phyloP scores from a whole-genome alignment of 306 rosid species.

The Senna siamea region DNA sequence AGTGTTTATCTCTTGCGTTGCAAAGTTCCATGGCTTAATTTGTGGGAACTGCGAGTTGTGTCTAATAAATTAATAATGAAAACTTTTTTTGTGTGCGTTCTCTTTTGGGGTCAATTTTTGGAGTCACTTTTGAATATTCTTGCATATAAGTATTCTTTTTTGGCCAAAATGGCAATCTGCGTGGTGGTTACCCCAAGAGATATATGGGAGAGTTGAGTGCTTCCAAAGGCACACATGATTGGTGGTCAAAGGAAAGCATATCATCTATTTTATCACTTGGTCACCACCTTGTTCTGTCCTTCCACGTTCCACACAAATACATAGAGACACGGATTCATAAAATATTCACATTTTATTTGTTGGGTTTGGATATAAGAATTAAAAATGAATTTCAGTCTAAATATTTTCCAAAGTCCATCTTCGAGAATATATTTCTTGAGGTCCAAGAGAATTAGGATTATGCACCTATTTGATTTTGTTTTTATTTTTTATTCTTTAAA shows the following conservation, averaged over 20 bases:
- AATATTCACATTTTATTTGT: too few species aligned
- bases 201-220: neutral
- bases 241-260: constrained; percentile 38
- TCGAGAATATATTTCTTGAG: too few species aligned
- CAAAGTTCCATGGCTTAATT: constrained; percentile 42
- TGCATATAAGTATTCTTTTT: constrained; percentile 25
- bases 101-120: constrained; percentile 42
- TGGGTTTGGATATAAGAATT: too few species aligned
- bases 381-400: too few species aligned
- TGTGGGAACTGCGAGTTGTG: constrained; percentile 43
- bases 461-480: too few species aligned
- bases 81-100: neutral
- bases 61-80: neutral
- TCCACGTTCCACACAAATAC: neutral
- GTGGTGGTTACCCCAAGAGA: constrained; percentile 20
- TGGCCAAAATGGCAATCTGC: constrained; percentile 38
- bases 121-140: constrained; percentile 47
- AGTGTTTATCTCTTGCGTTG: constrained; percentile 31
- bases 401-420: too few species aligned
- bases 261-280: constrained; percentile 9
- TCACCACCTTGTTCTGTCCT: neutral
- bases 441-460: too few species aligned
- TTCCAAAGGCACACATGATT: constrained; percentile 22
- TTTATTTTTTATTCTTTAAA: too few species aligned
- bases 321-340: neutral